Evolutionary conservation across 352 stramenopile genomes (phyloP).

Genomic region (Globisporangium splendens): DNA sequence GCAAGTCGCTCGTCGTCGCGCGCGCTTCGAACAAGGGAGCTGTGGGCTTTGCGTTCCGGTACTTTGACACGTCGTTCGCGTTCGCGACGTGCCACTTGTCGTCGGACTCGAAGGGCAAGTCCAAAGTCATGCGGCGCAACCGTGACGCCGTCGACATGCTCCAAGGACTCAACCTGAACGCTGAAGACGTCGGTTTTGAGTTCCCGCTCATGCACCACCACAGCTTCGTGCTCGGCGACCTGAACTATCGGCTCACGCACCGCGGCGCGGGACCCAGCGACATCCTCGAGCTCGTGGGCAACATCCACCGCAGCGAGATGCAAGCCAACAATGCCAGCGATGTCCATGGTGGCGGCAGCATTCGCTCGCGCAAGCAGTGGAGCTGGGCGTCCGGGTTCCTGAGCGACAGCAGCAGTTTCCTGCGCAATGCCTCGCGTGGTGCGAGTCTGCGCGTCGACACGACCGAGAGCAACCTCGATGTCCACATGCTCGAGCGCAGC

Average conservation of each 20-base stretch:
- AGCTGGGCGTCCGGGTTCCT: slow-evolving; percentile 21
- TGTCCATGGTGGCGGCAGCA: not conserved
- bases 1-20: slow-evolving; percentile 71
- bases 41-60: slow-evolving; percentile 85
- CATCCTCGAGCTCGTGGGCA: slow-evolving; percentile 62
- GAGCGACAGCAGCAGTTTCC: slow-evolving; percentile 14
- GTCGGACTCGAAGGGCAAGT: slow-evolving; percentile 81
- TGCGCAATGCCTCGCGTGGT: not conserved
- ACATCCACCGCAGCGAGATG: slow-evolving; percentile 36
- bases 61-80: slow-evolving; percentile 83
- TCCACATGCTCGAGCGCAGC: slow-evolving; percentile 37
- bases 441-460: slow-evolving; percentile 7
- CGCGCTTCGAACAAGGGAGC: slow-evolving; percentile 88
- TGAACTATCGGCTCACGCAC: slow-evolving; percentile 87
- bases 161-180: slow-evolving; percentile 73
- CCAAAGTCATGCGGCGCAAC: slow-evolving; percentile 75
- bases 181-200: slow-evolving; percentile 82
- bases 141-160: slow-evolving; percentile 69
- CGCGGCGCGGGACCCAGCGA: slow-evolving; percentile 40
- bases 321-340: not conserved
- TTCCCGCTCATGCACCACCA: slow-evolving; percentile 85
- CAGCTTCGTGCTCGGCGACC: slow-evolving; percentile 86
- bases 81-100: slow-evolving; percentile 88
- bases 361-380: slow-evolving; percentile 13
- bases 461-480: slow-evolving; percentile 16